Conservation (phyloP, 768 basidiomycete genomes). For the Tulasnella sp. region DNA sequence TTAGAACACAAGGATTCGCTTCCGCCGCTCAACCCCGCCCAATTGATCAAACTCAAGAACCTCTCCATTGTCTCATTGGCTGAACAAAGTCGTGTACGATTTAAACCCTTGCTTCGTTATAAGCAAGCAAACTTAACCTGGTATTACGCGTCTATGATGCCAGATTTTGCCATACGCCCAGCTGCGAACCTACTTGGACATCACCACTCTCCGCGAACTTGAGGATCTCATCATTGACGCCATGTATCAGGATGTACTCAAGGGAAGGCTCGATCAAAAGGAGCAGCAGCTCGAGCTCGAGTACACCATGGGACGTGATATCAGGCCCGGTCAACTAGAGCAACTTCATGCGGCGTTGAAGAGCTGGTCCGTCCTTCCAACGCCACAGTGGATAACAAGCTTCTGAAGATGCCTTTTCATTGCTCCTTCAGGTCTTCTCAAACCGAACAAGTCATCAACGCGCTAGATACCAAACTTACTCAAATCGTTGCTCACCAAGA, state of each 20-base stretch:
- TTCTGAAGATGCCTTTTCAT: not conserved
- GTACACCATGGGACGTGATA: constrained; percentile 87
- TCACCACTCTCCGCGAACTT: constrained; percentile 77
- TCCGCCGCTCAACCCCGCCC: constrained; percentile 65
- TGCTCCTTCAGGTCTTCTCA: constrained; percentile 39
- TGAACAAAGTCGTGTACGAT: constrained; percentile 64
- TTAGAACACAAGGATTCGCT: constrained; percentile 62
- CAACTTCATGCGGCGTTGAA: constrained; percentile 56
- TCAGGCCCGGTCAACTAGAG: constrained; percentile 70
- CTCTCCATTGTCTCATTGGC: constrained; percentile 86
- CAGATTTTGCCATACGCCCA: constrained; percentile 79
- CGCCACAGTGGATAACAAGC: constrained; percentile 5
- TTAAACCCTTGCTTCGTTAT: not conserved
- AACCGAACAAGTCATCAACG: constrained; percentile 62
- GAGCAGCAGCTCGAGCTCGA: constrained; percentile 85
- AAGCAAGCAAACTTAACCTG: constrained; percentile 14
- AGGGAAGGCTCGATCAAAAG: constrained; percentile 91
- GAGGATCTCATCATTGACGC: constrained; percentile 97
- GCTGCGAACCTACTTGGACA: constrained; percentile 65
- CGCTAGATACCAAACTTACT: constrained; percentile 67
- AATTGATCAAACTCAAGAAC: constrained; percentile 85
- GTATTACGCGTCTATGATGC: constrained; percentile 14
- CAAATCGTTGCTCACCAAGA: constrained; percentile 48
- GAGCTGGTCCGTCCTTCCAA: constrained; percentile 51
- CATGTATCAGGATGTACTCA: constrained; percentile 85